phyloP scores from a whole-genome alignment of 768 basidiomycete species.

The Boletus sensibilis region DNA sequence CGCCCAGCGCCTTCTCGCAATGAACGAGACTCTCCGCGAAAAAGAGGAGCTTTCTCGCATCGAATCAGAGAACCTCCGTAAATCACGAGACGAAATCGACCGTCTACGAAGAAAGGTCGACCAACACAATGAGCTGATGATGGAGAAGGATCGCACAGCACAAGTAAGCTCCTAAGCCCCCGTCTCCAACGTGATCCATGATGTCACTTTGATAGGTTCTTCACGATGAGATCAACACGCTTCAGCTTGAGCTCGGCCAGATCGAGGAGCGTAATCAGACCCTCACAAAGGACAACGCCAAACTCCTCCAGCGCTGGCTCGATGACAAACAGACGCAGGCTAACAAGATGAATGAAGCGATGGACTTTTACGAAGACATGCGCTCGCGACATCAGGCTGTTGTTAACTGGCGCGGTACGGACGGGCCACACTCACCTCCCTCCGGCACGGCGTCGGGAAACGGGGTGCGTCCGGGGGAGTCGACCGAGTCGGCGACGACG shows the following conservation, averaged over 20 bases:
- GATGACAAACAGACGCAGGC: conserved; percentile 92
- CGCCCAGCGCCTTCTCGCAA: conserved; percentile 85
- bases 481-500: conserved; percentile 42
- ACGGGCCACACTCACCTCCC: conserved; percentile 34
- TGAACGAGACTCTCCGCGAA: conserved; percentile 94
- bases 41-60: conserved; percentile 85
- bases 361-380: conserved; percentile 87
- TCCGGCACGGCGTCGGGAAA: conserved; percentile 43
- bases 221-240: conserved; percentile 91
- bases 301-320: conserved; percentile 93
- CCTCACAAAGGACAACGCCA: conserved; percentile 91
- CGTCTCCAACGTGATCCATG: background rate
- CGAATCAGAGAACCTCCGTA: conserved; percentile 77
- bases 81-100: conserved; percentile 72
- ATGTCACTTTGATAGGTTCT: conserved; percentile 58
- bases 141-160: conserved; percentile 83
- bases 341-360: conserved; percentile 93
- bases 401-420: conserved; percentile 53
- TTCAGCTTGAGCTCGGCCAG: conserved; percentile 88
- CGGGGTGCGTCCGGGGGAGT: conserved; percentile 43
- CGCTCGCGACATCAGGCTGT: conserved; percentile 68
- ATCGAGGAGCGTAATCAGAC: conserved; percentile 83
- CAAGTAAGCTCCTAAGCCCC: conserved; percentile 53
- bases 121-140: conserved; percentile 81
- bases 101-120: conserved; percentile 72